phyloP scores from a whole-genome alignment of 176 grass and related monocot genomes.

The Juncus effusus region DNA sequence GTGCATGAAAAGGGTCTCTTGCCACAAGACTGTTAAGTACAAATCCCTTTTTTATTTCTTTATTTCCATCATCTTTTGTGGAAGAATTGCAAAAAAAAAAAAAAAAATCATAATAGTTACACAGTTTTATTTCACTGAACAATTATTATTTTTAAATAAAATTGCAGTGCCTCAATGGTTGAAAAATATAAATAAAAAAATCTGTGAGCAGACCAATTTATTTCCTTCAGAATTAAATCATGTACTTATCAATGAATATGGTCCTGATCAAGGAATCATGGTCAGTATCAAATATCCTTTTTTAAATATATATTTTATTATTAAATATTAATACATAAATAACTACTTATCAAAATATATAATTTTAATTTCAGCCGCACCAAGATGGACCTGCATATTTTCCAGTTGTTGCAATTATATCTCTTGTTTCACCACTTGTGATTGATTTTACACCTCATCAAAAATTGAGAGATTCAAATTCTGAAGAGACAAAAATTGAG shows the following conservation, averaged over 20 bases:
- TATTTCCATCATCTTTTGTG: slow-evolving; percentile 1
- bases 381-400: slow-evolving; percentile 47
- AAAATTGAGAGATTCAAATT: slow-evolving; percentile 34
- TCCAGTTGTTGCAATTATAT: slow-evolving; percentile 78
- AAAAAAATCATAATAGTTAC: background rate
- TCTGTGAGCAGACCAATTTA: slow-evolving; percentile 58
- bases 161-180: slow-evolving; percentile 84
- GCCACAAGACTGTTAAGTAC: slow-evolving; percentile 71
- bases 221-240: slow-evolving; percentile 86
- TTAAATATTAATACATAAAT: slow-evolving; percentile 1
- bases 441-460: slow-evolving; percentile 73
- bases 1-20: slow-evolving; percentile 92
- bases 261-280: slow-evolving; percentile 91
- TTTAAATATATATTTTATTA: background rate
- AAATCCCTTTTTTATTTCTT: background rate
- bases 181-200: slow-evolving; percentile 66
- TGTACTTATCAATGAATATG: slow-evolving; percentile 91
- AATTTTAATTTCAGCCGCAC: slow-evolving; percentile 32
- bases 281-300: slow-evolving; percentile 35
- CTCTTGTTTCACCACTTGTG: slow-evolving; percentile 68
- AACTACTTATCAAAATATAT: background rate
- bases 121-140: background rate
- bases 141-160: slow-evolving; percentile 7
- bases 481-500: background rate
- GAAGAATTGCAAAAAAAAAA: background rate